A percentile compares a stretch with the other conserved stretches of the same genome.
These are phyloP conservation scores for Gorgonomyces haynaldii DNA, from an alignment of 192 early-diverging fungal species.

Conservation along the genomic window DNA sequence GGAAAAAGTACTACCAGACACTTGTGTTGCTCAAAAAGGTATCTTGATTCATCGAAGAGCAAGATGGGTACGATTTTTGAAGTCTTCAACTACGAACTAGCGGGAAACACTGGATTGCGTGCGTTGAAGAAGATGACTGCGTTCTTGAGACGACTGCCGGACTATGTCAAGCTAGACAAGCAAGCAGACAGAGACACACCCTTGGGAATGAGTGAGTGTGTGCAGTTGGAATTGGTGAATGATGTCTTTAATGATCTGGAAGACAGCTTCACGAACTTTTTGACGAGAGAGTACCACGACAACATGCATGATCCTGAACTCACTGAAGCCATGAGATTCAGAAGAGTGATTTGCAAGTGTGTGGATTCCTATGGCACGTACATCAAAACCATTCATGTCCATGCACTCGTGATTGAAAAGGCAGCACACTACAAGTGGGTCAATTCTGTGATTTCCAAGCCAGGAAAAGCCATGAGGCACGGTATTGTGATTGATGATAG, in stretches of 20 bases:
- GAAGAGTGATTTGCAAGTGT: neutral
- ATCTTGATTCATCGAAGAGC: no score
- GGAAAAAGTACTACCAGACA: slow-evolving; percentile 8
- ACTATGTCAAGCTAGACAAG: slow-evolving; percentile 6
- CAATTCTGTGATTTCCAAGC: neutral
- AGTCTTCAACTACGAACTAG: neutral
- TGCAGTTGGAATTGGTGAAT: slow-evolving; percentile 10
- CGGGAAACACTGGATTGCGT: slow-evolving; percentile 3
- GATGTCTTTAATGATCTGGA: slow-evolving; percentile 10
- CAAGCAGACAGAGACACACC: no score
- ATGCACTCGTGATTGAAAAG: slow-evolving; percentile 6
- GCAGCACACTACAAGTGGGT: neutral
- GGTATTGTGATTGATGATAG: slow-evolving; percentile 1
- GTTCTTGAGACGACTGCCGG: slow-evolving; percentile 10
- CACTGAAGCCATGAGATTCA: slow-evolving; percentile 4
- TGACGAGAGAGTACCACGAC: neutral
- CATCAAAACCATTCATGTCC: neutral
- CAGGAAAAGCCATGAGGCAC: slow-evolving; percentile 2
- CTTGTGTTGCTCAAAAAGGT: no score
- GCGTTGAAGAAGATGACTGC: slow-evolving; percentile 9
- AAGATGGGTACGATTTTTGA: neutral
- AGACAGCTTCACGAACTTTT: slow-evolving; percentile 6
- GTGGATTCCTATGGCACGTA: neutral
- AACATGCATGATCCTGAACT: neutral
- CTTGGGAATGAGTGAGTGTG: no score